Evolutionary conservation across 2,329 filamentous ascomycete species (phyloP).

Genomic region (Clarireedia paspali): DNA sequence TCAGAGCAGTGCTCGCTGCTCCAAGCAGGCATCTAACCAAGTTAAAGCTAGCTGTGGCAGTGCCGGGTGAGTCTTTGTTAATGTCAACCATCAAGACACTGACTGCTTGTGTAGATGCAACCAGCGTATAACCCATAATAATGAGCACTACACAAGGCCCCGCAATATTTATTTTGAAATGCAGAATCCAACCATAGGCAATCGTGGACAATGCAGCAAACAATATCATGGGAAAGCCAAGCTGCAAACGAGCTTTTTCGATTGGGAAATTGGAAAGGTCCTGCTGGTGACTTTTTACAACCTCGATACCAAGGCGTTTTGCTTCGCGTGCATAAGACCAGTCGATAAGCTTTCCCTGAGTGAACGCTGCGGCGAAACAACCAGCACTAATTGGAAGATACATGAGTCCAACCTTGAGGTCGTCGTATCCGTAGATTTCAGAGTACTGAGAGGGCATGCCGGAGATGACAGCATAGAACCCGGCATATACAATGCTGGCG

Average conservation of each 20-base stretch:
- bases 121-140: slow-evolving; percentile 40
- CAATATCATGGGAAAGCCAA: slow-evolving; percentile 43
- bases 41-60: slow-evolving; percentile 50
- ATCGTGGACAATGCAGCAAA: slow-evolving; percentile 40
- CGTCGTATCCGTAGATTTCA: slow-evolving; percentile 15
- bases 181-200: slow-evolving; percentile 45
- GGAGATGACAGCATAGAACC: slow-evolving; percentile 41
- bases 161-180: slow-evolving; percentile 36
- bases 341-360: slow-evolving; percentile 47
- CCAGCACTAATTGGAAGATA: slow-evolving; percentile 37
- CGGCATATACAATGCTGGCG: slow-evolving; percentile 43
- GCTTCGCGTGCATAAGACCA: slow-evolving; percentile 61
- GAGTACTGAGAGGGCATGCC: slow-evolving; percentile 40
- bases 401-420: slow-evolving; percentile 15
- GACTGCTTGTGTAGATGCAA: slow-evolving; percentile 44
- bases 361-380: slow-evolving; percentile 38
- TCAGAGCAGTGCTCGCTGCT: slow-evolving; percentile 43
- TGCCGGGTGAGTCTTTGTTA: slow-evolving; percentile 43
- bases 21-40: slow-evolving; percentile 47
- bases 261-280: slow-evolving; percentile 44
- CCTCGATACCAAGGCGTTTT: slow-evolving; percentile 40
- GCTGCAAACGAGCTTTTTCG: slow-evolving; percentile 42
- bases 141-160: slow-evolving; percentile 41
- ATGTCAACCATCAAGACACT: slow-evolving; percentile 49
- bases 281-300: slow-evolving; percentile 45